Percentiles rank a stretch among this genome's conserved stretches.
These are phyloP conservation scores for Penicillium sp. DNA, from an alignment of 2,329 filamentous ascomycete genomes.

Conservation along the genomic window DNA sequence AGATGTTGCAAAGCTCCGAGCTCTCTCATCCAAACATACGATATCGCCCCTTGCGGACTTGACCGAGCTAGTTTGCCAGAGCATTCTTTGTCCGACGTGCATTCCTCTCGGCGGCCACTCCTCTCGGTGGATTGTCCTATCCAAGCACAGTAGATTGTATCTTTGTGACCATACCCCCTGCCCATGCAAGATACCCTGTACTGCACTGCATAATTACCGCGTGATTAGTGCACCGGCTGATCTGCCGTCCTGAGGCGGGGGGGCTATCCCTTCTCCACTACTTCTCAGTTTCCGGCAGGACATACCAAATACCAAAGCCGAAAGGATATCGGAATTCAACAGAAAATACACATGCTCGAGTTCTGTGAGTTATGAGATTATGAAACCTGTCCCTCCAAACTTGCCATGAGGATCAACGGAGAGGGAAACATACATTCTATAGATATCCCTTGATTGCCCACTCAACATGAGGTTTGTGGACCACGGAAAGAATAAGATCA, in stretches of 20 bases:
- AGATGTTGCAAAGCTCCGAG: too few relatives aligned
- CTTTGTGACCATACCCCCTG: not conserved
- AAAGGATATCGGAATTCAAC: not conserved
- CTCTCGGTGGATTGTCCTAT: not conserved
- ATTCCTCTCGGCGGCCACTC: not conserved
- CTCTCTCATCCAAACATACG: too few relatives aligned
- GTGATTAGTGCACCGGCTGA: not conserved
- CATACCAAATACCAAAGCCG: not conserved
- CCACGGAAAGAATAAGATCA: not conserved
- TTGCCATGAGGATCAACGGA: too few relatives aligned
- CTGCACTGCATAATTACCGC: not conserved
- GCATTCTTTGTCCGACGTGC: not conserved
- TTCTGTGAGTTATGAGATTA: not conserved
- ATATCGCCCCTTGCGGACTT: slow-evolving; percentile 1
- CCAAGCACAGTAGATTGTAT: not conserved
- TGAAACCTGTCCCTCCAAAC: not conserved
- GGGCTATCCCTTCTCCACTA: not conserved
- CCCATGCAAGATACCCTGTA: not conserved
- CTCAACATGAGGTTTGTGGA: not conserved
- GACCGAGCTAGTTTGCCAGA: too few relatives aligned
- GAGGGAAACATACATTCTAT: not conserved
- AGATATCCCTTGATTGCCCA: not conserved
- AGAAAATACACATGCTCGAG: not conserved
- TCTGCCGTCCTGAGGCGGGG: not conserved
- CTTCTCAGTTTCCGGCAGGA: not conserved